phyloP scores from a whole-genome alignment of 257 asterid genomes.

The Solanum sejunctum region DNA sequence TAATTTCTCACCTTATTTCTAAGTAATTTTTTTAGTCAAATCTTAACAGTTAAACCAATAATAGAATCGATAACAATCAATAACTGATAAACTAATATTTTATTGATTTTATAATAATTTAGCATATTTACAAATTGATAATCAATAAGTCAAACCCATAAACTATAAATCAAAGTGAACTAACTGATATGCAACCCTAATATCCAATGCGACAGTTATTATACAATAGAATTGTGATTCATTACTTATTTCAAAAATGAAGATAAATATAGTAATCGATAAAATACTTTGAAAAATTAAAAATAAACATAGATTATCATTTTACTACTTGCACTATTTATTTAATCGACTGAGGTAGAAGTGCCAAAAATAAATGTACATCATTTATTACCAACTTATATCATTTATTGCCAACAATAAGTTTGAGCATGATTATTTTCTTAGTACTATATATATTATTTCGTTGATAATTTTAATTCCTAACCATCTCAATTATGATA shows the following conservation, averaged over 20 bases:
- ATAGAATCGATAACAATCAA: too few relatives aligned
- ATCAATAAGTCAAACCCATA: too few relatives aligned
- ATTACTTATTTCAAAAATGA: neutral
- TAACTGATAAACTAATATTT: too few relatives aligned
- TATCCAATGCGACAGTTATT: neutral
- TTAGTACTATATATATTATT: neutral
- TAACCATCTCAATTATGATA: neutral
- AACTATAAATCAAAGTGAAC: too few relatives aligned
- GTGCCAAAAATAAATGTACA: neutral
- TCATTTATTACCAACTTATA: neutral
- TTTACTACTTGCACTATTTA: neutral
- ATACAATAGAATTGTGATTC: neutral
- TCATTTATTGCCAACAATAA: neutral
- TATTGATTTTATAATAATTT: too few relatives aligned
- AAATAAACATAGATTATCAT: neutral
- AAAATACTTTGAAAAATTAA: neutral
- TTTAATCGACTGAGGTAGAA: neutral
- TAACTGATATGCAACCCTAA: neutral
- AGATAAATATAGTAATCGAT: neutral
- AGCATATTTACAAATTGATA: too few relatives aligned
- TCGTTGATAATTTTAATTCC: neutral
- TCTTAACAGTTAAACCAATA: too few relatives aligned
- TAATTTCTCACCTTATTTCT: too few relatives aligned
- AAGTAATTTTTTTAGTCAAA: too few relatives aligned
- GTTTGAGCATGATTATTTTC: neutral